Evolutionary conservation across 2,329 filamentous ascomycete species (phyloP).

Genomic region (Ceratocystis harringtonii): DNA sequence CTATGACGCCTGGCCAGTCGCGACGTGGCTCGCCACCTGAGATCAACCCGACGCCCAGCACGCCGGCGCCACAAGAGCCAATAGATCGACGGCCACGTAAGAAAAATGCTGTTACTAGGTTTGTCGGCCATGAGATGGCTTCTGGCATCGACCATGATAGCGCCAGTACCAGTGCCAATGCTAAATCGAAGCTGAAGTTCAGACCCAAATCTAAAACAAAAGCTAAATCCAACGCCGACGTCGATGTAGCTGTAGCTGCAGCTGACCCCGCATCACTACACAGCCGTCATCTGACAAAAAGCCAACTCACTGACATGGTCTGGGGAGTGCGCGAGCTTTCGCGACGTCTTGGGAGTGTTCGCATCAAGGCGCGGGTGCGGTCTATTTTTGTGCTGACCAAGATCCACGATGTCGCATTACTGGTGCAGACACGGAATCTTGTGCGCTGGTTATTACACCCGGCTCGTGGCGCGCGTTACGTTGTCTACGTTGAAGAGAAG

Average conservation of each 20-base stretch:
- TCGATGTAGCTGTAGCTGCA: constrained; percentile 20
- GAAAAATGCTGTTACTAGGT: neutral
- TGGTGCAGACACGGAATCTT: constrained; percentile 62
- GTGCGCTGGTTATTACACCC: constrained; percentile 65
- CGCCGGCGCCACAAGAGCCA: neutral
- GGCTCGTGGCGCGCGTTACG: constrained; percentile 52
- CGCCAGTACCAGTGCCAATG: neutral
- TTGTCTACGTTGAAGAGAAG: constrained; percentile 69
- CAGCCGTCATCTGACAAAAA: constrained; percentile 77
- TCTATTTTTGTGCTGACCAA: constrained; percentile 84
- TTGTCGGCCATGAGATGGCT: neutral
- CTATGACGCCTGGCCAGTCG: constrained; percentile 23
- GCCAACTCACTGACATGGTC: constrained; percentile 90
- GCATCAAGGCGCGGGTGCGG: constrained; percentile 65
- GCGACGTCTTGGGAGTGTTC: constrained; percentile 68
- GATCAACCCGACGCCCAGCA: constrained; percentile 14
- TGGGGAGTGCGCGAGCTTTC: constrained; percentile 87
- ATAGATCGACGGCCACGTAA: neutral
- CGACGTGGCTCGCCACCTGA: constrained; percentile 23
- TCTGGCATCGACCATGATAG: too few species aligned
- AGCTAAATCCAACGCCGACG: neutral
- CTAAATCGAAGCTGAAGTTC: neutral
- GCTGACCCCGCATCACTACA: constrained; percentile 25
- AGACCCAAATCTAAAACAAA: neutral
- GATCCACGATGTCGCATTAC: constrained; percentile 68